Percentiles rank a stretch among this genome's conserved stretches.
phyloP scores from a whole-genome alignment of 257 asterid genomes.

The Capsicum baccatum region DNA sequence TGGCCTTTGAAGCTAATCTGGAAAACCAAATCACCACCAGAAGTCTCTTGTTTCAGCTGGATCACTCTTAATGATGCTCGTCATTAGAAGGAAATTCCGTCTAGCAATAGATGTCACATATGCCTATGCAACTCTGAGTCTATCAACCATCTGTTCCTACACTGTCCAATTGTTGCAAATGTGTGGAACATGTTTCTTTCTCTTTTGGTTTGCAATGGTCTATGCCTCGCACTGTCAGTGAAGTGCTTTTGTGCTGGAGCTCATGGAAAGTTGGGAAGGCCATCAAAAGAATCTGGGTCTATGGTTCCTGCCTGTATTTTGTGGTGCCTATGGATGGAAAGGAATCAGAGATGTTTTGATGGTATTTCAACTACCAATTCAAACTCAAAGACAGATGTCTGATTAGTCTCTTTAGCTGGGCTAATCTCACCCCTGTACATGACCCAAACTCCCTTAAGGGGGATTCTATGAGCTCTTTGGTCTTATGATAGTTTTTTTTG shows the following conservation, averaged over 20 bases:
- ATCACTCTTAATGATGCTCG: neutral
- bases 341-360: neutral
- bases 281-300: neutral
- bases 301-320: neutral
- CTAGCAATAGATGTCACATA: neutral
- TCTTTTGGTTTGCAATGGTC: neutral
- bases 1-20: neutral
- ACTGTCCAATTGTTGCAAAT: neutral
- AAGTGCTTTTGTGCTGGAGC: neutral
- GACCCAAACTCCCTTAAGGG: neutral
- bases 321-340: neutral
- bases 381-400: neutral
- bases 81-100: neutral
- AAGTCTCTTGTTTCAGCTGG: neutral
- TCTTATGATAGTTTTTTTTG: neutral
- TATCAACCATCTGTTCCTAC: neutral
- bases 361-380: neutral
- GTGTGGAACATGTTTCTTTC: neutral
- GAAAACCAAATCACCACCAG: neutral
- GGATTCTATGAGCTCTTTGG: neutral
- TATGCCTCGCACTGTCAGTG: neutral
- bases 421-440: neutral
- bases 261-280: neutral
- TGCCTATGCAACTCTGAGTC: neutral
- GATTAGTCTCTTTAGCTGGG: neutral